Evolutionary conservation across 768 basidiomycete species (phyloP).

Genomic region (Kwoniella heveanensis): DNA sequence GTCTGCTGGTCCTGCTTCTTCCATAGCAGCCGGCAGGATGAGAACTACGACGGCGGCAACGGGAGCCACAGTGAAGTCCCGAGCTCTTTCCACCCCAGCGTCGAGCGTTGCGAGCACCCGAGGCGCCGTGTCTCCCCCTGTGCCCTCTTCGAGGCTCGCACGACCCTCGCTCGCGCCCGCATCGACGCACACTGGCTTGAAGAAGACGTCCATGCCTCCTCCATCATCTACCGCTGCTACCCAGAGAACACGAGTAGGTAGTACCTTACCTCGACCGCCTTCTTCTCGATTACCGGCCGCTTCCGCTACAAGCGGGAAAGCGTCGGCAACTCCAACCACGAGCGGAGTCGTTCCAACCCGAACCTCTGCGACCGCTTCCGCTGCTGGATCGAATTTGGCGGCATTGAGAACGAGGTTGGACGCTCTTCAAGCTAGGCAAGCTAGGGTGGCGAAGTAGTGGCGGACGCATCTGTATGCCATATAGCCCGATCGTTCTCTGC

Average conservation of each 20-base stretch:
- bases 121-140: background rate
- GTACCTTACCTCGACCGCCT: conserved; percentile 15
- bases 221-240: background rate
- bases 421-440: conserved; percentile 38
- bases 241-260: conserved; percentile 11
- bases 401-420: conserved; percentile 39
- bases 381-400: conserved; percentile 21
- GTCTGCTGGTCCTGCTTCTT: background rate
- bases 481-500: too few species aligned
- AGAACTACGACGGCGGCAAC: background rate
- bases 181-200: background rate
- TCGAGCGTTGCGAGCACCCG: conserved; percentile 1
- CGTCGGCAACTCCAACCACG: conserved; percentile 12
- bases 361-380: background rate
- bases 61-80: background rate
- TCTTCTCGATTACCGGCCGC: background rate
- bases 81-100: conserved; percentile 30
- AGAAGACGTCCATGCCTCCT: conserved; percentile 3
- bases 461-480: too few species aligned
- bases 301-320: background rate
- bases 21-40: background rate
- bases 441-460: background rate
- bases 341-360: background rate
- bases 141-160: conserved; percentile 1
- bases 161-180: background rate